Percentiles rank a stretch among this genome's conserved stretches.
phyloP scores from a whole-genome alignment of 768 basidiomycete species.

The Mrakia blollopis region DNA sequence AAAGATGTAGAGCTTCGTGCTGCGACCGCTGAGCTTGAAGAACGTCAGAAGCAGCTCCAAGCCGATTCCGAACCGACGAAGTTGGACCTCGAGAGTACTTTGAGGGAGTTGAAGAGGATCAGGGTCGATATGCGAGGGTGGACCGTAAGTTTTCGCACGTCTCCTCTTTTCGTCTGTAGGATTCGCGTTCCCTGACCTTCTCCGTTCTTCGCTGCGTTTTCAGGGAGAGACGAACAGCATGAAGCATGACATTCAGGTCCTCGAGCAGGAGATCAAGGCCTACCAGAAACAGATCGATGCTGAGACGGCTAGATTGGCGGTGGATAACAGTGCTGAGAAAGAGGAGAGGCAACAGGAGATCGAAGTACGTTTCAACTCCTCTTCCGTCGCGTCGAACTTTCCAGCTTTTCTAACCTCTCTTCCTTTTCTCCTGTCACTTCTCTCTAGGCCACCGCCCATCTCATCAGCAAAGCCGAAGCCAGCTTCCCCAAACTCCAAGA shows the following conservation, averaged over 20 bases:
- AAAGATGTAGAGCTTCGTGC: not conserved
- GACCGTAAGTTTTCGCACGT: not conserved
- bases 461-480: constrained; percentile 25
- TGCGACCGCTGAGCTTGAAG: not conserved
- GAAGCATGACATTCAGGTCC: not conserved
- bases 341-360: constrained; percentile 5
- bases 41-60: not conserved
- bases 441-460: not conserved
- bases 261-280: not conserved
- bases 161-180: not conserved
- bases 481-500: constrained; percentile 17
- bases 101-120: not conserved
- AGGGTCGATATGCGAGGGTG: not conserved
- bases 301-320: constrained; percentile 17
- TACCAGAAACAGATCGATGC: constrained; percentile 4
- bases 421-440: not conserved
- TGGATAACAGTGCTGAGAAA: constrained; percentile 28
- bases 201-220: no score
- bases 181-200: not conserved
- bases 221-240: constrained; percentile 14
- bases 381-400: not conserved
- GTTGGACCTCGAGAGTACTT: not conserved
- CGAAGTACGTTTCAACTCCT: constrained; percentile 3
- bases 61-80: constrained; percentile 48
- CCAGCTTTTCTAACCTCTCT: not conserved